phyloP scores from a whole-genome alignment of 768 basidiomycete species.

The Chalciporus pseudorubinellus region DNA sequence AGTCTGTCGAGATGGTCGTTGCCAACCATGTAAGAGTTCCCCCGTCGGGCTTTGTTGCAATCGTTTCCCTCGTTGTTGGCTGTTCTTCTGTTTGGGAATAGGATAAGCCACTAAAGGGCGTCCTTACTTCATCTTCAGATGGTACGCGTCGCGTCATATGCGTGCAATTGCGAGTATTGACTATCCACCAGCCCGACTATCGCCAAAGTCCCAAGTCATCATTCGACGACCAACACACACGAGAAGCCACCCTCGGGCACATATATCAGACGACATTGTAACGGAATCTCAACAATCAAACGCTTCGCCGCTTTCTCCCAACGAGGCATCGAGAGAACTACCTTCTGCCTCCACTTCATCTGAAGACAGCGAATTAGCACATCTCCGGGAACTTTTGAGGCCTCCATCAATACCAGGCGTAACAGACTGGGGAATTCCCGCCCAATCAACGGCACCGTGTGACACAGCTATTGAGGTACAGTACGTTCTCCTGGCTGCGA shows the following conservation, averaged over 20 bases:
- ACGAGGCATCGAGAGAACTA: slow-evolving; percentile 15
- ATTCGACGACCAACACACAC: slow-evolving; percentile 51
- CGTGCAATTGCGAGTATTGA: background rate
- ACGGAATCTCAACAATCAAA: slow-evolving; percentile 15
- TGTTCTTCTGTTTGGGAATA: slow-evolving; percentile 58
- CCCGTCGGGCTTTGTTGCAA: slow-evolving; percentile 32
- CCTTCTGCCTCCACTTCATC: slow-evolving; percentile 17
- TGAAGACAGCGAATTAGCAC: slow-evolving; percentile 47
- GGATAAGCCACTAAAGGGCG: slow-evolving; percentile 52
- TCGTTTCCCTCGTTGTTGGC: slow-evolving; percentile 69
- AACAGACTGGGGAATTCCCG: slow-evolving; percentile 77
- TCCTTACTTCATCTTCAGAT: slow-evolving; percentile 27
- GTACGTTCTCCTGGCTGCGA: background rate
- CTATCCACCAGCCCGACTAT: slow-evolving; percentile 35
- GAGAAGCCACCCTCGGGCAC: slow-evolving; percentile 50
- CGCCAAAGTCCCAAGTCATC: slow-evolving; percentile 55
- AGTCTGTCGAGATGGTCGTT: slow-evolving; percentile 4
- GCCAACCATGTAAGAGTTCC: slow-evolving; percentile 61
- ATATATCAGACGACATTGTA: slow-evolving; percentile 46
- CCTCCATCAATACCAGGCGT: slow-evolving; percentile 66
- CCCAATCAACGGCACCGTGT: slow-evolving; percentile 49
- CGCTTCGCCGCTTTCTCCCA: slow-evolving; percentile 5
- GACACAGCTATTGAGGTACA: slow-evolving; percentile 64
- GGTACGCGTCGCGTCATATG: slow-evolving; percentile 15
- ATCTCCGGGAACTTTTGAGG: slow-evolving; percentile 52